Evolutionary conservation across 2,329 filamentous ascomycete genomes (phyloP), one percentile per base, ranked within the genome.

Genomic region (Microascus cirrosus): DNA sequence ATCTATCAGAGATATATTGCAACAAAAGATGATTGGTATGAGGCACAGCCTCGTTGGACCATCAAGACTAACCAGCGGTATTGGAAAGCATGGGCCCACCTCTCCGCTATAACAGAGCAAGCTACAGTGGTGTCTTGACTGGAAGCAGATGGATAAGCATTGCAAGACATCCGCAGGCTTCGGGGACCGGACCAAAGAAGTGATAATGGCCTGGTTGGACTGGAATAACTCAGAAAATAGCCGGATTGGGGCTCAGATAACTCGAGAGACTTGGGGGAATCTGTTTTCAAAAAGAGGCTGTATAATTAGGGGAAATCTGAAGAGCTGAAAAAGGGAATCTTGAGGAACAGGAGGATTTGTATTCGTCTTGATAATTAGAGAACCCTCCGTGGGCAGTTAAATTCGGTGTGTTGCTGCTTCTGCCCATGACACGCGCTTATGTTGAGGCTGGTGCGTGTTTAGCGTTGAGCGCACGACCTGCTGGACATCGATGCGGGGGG

Each of bases 131-230:
- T 65, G 62, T 50, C 55, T 60, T 24, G 59, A 65, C 36, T 64
- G 51, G 25, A 62, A 58, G 58, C 59, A 62, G 45, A 63, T 60
- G 54, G 54, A n/a, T 6, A 60, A 53, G 39, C 56, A 28, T 28
- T 64, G 57, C 35, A 60, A 15, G 13, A 60, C 35, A 32, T 54
- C 56, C 22, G 55, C 51, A 52, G 59, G 61, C 12, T 58, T 53
- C 12, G 62, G 61, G 22, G 53, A 63, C 3, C 64, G 60, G 60
- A 62, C 55, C 2, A 62, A 60, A 60, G 61, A 65, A 54, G 62
- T 65, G 54, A 63, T 65, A 59, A 65, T 63, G 60, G 60, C 61
- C 28, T 65, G 64, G 58, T 45, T 65, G 25, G 63, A 65, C 56
- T 65, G 62, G 62, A 58, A 60, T n/a, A 62, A 57, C 55, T 59